Evolutionary conservation across 2,329 filamentous ascomycete genomes (phyloP).

Genomic region (Sarocladiaceae sp.): DNA sequence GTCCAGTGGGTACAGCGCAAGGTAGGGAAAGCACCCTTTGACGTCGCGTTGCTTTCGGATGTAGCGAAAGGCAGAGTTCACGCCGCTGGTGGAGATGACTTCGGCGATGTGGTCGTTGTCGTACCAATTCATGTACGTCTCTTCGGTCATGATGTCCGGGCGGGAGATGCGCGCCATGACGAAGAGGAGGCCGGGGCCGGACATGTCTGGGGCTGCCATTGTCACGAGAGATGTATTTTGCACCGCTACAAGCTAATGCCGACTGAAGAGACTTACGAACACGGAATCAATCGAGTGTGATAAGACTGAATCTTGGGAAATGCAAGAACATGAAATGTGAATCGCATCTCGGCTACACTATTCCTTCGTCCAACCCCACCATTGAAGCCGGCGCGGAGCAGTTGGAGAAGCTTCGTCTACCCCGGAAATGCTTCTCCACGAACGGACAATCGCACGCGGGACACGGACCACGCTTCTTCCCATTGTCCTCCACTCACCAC

Average conservation of each 20-base stretch:
- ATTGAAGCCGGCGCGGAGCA: too few relatives aligned
- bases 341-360: neutral
- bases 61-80: slow-evolving; percentile 28
- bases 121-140: slow-evolving; percentile 31
- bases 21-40: slow-evolving; percentile 25
- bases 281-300: neutral
- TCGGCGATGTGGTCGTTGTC: slow-evolving; percentile 34
- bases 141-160: slow-evolving; percentile 23
- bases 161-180: slow-evolving; percentile 23
- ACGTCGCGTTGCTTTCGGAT: slow-evolving; percentile 15
- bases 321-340: too few relatives aligned
- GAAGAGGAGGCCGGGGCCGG: slow-evolving; percentile 25
- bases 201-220: slow-evolving; percentile 10
- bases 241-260: too few relatives aligned
- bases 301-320: neutral
- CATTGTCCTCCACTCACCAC: too few relatives aligned
- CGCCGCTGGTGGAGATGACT: slow-evolving; percentile 26
- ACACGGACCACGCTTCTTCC: neutral
- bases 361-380: slow-evolving; percentile 1
- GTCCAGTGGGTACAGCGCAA: slow-evolving; percentile 30
- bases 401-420: neutral
- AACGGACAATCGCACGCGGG: neutral
- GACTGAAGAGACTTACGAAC: too few relatives aligned
- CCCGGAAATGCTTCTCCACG: slow-evolving; percentile 9
- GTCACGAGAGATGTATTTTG: too few relatives aligned